Evolutionary conservation across 768 basidiomycete species (phyloP).

Genomic region (Phylloporus scabripes): DNA sequence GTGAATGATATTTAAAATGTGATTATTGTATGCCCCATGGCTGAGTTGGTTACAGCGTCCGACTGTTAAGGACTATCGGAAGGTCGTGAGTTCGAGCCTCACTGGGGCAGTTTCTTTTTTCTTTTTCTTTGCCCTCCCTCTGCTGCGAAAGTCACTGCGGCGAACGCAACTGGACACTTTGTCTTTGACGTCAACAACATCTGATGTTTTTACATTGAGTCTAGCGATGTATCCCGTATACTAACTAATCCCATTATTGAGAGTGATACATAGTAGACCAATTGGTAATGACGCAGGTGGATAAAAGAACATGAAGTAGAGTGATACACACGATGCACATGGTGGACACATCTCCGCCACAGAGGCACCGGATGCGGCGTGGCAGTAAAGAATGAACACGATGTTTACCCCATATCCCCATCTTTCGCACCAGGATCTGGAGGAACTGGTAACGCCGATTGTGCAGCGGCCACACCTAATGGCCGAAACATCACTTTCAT

Average conservation of each 20-base stretch:
- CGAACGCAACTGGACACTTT: no score
- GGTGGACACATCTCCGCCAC: slow-evolving; percentile 35
- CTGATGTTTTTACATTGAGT: neutral
- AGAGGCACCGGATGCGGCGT: neutral
- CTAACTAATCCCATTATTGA: slow-evolving; percentile 1
- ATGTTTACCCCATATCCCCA: slow-evolving; percentile 60
- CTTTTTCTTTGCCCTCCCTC: neutral
- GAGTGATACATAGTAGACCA: slow-evolving; percentile 7
- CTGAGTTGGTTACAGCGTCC: slow-evolving; percentile 49
- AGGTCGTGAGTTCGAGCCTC: slow-evolving; percentile 52
- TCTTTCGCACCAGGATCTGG: slow-evolving; percentile 68
- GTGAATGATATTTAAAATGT: no score
- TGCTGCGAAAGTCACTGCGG: no score
- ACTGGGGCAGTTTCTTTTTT: slow-evolving; percentile 38
- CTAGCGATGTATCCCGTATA: slow-evolving; percentile 2
- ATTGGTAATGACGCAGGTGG: neutral
- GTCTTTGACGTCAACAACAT: neutral
- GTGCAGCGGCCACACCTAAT: slow-evolving; percentile 22
- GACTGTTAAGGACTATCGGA: slow-evolving; percentile 42
- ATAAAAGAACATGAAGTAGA: slow-evolving; percentile 7
- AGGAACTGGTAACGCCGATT: slow-evolving; percentile 38
- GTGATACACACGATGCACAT: slow-evolving; percentile 7
- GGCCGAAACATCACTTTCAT: slow-evolving; percentile 68
- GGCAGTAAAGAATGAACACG: neutral
- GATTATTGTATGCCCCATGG: slow-evolving; percentile 38